Evolutionary conservation across 169 alveolate species (phyloP).

Genomic region (Cryptosporidium sp.): DNA sequence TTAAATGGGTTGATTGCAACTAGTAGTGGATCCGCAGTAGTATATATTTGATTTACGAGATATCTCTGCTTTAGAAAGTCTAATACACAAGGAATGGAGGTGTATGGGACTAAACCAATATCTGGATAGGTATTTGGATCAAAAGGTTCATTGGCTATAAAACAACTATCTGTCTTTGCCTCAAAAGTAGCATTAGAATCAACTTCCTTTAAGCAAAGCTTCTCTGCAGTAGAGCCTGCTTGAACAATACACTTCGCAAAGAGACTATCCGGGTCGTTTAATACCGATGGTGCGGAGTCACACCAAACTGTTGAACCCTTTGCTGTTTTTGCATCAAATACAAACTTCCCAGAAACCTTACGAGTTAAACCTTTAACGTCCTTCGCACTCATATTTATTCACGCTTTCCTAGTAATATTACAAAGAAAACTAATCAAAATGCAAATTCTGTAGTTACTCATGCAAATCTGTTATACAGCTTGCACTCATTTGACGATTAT

Average conservation of each 20-base stretch:
- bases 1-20: conserved; percentile 92
- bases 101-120: conserved; percentile 89
- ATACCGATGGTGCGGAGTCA: conserved; percentile 90
- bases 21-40: conserved; percentile 92
- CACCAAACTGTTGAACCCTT: conserved; percentile 93
- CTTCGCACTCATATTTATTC: conserved; percentile 71
- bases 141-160: conserved; percentile 88
- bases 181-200: conserved; percentile 89
- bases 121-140: conserved; percentile 93
- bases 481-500: conserved; percentile 67
- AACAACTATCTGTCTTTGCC: conserved; percentile 87
- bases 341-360: conserved; percentile 74
- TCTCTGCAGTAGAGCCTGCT: conserved; percentile 87
- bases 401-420: conserved; percentile 17
- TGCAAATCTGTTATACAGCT: conserved; percentile 47
- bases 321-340: conserved; percentile 69
- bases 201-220: conserved; percentile 84
- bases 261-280: conserved; percentile 88
- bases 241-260: conserved; percentile 92
- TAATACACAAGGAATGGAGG: conserved; percentile 89
- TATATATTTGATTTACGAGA: conserved; percentile 88
- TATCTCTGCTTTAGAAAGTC: conserved; percentile 87
- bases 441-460: conserved; percentile 40
- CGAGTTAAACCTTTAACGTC: conserved; percentile 75
- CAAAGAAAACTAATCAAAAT: conserved; percentile 25